phyloP scores from a whole-genome alignment of 306 rosid species.

The Pueraria montana region DNA sequence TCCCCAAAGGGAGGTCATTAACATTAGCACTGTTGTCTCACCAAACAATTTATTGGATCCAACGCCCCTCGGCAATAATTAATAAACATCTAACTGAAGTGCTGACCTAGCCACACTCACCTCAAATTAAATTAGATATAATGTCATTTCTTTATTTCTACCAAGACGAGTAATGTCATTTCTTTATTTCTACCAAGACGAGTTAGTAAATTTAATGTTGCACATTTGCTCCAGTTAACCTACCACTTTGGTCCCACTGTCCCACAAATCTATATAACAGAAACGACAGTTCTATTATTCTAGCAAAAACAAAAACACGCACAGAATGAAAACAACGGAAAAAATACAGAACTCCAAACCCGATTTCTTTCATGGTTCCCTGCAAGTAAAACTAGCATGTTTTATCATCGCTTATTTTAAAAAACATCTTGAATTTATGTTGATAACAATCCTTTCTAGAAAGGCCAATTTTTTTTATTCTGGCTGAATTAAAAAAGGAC shows the following conservation, averaged over 20 bases:
- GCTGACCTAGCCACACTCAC: conserved; percentile 48
- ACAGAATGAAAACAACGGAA: background rate
- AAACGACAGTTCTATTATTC: conserved; percentile 32
- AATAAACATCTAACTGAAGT: conserved; percentile 39
- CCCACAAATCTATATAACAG: conserved; percentile 45
- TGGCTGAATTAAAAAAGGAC: conserved; percentile 27
- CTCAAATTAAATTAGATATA: conserved; percentile 27
- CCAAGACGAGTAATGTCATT: conserved; percentile 32
- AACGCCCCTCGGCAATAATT: conserved; percentile 50
- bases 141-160: conserved; percentile 15
- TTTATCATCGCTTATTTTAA: background rate
- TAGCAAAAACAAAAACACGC: background rate
- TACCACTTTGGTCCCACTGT: conserved; percentile 51
- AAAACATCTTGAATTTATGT: background rate
- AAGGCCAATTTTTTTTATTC: background rate
- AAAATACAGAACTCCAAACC: conserved; percentile 35
- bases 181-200: conserved; percentile 35
- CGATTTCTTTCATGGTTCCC: conserved; percentile 16
- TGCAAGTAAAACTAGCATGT: conserved; percentile 34
- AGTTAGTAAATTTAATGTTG: conserved; percentile 38
- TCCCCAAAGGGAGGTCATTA: conserved; percentile 46
- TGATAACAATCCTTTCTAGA: conserved; percentile 2
- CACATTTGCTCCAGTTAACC: conserved; percentile 41
- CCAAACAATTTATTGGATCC: conserved; percentile 61
- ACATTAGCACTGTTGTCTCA: conserved; percentile 44